phyloP scores from a whole-genome alignment of 164 flowering plant species.

The Annona squamosa region DNA sequence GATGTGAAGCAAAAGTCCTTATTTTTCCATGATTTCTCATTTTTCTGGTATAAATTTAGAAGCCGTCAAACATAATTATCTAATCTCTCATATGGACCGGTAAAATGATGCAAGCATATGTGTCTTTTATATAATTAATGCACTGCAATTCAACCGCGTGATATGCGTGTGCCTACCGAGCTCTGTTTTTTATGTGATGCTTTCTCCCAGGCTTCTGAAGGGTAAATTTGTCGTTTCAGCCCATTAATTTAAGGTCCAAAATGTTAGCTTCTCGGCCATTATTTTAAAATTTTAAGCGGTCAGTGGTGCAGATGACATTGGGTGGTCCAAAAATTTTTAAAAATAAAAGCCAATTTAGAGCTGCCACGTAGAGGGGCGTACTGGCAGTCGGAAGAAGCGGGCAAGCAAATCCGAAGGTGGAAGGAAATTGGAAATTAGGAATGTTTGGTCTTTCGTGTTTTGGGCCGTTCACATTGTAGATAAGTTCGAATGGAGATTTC shows the following conservation, averaged over 20 bases:
- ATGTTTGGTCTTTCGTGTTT: too few relatives aligned
- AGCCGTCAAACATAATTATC: background rate
- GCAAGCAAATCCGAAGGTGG: too few relatives aligned
- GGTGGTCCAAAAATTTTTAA: background rate
- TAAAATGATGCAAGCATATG: background rate
- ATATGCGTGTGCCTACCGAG: background rate
- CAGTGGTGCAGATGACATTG: background rate
- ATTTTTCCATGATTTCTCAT: too few relatives aligned
- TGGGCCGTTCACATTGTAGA: too few relatives aligned
- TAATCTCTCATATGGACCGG: background rate
- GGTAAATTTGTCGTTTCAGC: background rate
- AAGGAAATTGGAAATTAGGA: too few relatives aligned
- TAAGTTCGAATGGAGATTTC: too few relatives aligned
- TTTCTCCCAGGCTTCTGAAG: background rate
- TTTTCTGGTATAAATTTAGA: too few relatives aligned
- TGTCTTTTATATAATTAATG: too few relatives aligned
- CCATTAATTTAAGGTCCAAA: background rate
- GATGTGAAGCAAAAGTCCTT: too few relatives aligned
- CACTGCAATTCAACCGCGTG: background rate
- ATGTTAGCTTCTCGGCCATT: background rate
- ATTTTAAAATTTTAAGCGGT: background rate
- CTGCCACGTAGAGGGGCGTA: background rate
- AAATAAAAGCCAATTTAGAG: background rate
- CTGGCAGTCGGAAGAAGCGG: background rate
- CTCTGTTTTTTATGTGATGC: background rate